phyloP scores from a whole-genome alignment of 2,329 filamentous ascomycete genomes.

The Fusarium decemcellulare region DNA sequence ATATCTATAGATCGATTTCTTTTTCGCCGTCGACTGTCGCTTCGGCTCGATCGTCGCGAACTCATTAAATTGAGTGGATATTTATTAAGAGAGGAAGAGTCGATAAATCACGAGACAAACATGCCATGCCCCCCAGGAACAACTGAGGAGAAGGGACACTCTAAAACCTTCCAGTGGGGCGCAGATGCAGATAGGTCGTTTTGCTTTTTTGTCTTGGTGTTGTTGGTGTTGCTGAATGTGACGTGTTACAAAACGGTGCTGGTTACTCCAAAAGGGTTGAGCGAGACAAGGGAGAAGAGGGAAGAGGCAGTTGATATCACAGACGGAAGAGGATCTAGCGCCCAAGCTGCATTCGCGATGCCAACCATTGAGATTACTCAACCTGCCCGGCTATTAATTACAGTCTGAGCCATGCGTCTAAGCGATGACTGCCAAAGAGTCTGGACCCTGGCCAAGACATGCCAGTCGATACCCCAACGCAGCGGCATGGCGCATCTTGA shows the following conservation, averaged over 20 bases:
- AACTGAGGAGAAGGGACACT: conserved; percentile 1
- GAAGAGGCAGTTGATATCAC: neutral
- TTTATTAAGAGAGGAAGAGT: neutral
- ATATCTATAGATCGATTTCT: neutral
- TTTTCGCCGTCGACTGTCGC: neutral
- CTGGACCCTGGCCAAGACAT: conserved; percentile 3
- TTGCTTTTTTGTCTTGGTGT: neutral
- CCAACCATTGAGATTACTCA: neutral
- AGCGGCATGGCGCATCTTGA: conserved; percentile 5
- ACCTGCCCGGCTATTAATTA: neutral
- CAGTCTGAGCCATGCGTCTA: neutral
- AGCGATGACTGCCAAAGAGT: neutral
- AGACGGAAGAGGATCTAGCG: neutral
- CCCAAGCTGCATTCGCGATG: neutral
- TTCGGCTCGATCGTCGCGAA: neutral
- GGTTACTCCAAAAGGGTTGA: neutral
- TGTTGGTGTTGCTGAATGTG: conserved; percentile 18
- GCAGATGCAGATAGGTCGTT: neutral
- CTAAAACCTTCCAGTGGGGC: neutral
- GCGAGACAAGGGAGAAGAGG: conserved; percentile 13
- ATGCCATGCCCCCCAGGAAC: neutral
- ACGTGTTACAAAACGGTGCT: conserved; percentile 17
- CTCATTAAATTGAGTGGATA: neutral
- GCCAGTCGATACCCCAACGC: neutral
- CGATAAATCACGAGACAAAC: conserved; percentile 2